Base-by-base conservation (phyloP, 352 stramenopile genomes). In the Phytophthora multivora region DNA sequence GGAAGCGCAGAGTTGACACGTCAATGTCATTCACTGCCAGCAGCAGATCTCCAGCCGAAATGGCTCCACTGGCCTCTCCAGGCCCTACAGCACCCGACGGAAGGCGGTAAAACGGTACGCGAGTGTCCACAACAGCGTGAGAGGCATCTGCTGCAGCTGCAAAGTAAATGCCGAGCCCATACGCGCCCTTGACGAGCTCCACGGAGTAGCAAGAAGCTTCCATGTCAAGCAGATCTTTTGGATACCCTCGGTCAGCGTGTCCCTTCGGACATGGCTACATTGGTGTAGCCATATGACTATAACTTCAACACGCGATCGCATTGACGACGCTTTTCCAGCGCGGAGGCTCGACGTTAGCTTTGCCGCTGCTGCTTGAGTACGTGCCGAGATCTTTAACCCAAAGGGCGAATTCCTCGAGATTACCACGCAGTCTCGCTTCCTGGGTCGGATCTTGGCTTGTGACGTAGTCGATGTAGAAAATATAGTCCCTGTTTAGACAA, bases 391-490 rank as follows among this genome's bases (percentile, higher is more conserved):
- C 80, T 60, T 89, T 91, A 19, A 91, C 73, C 82, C 82, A 91
- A 19, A 91, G 60, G 15, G 82, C 82, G 47, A 91, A 91, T 65
- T 89, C 82, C 56, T 91, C 78, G 12, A 91, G 51, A 56, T 91
- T 80, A 13, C 56, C 59, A n/a, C 77, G 70, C 19, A 91, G 56
- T 15, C 77, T 73, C 33, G 78, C 64, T 16, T 91, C 83, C 35
- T 87, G 73, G 9, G 43, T 59, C 19, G 63, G 15, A 21, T 71
- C 73, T 10, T 67, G 77, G 60, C 74, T 88, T 9, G 81, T 77
- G 18, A 89, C 77, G 59, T 84, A 90, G 63, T 91, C 82, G 21
- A 91, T 77, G 46, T 89, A 91, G 60, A 91, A 91, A 58, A 91
- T 89, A 59, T 91, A 91, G 48, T 91, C 79, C 80, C 78, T 88